Conservation (phyloP, 108 stramenopile genomes). For the Bacterosira constricta region DNA sequence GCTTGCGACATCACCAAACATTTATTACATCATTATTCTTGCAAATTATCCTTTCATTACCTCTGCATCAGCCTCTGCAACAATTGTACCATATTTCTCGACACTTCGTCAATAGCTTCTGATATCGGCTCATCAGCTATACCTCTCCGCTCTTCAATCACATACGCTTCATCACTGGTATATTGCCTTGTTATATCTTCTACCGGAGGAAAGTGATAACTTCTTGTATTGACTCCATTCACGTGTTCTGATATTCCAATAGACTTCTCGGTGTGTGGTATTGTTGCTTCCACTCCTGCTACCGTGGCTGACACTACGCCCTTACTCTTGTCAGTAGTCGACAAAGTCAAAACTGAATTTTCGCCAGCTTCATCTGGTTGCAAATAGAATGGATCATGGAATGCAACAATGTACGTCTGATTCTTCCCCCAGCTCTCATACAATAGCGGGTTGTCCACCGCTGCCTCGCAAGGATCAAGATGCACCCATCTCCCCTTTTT, state of each 20-base stretch:
- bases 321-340: too few species aligned
- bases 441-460: slow-evolving; percentile 62
- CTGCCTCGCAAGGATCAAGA: slow-evolving; percentile 74
- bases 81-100: slow-evolving; percentile 11
- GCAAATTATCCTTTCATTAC: too few species aligned
- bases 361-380: too few species aligned
- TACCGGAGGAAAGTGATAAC: slow-evolving; percentile 1
- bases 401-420: slow-evolving; percentile 70
- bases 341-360: too few species aligned
- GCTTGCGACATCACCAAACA: too few species aligned
- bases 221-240: too few species aligned
- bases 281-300: too few species aligned
- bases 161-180: slow-evolving; percentile 26
- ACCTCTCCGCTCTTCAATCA: slow-evolving; percentile 50
- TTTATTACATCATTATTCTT: too few species aligned
- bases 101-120: slow-evolving; percentile 18
- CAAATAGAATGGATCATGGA: slow-evolving; percentile 46
- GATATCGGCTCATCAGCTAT: slow-evolving; percentile 17
- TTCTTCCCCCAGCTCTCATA: slow-evolving; percentile 74
- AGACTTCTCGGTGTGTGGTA: too few species aligned
- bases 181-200: slow-evolving; percentile 13
- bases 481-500: slow-evolving; percentile 57
- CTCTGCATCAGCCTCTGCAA: slow-evolving; percentile 1
- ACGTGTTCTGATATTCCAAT: too few species aligned
- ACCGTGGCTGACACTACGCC: too few species aligned